Conservation (phyloP, 2,329 filamentous ascomycete genomes). For the Berkeleyomyces basicola region DNA sequence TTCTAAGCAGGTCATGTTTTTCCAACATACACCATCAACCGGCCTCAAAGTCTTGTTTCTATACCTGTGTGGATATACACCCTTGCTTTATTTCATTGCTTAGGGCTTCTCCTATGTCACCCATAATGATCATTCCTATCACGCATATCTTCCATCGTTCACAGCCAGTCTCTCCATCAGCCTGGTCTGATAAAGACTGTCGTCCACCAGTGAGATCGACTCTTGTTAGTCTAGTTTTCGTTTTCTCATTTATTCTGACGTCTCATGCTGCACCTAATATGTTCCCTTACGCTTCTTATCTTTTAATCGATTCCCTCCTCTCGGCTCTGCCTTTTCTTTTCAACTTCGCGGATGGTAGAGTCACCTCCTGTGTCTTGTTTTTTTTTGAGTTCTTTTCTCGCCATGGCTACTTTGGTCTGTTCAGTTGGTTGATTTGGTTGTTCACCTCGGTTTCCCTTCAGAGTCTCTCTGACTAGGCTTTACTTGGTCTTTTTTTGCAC, state of each 20-base stretch:
- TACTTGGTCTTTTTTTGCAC: too few relatives aligned
- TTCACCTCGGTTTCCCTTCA: too few relatives aligned
- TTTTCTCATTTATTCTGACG: too few relatives aligned
- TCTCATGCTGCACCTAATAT: too few relatives aligned
- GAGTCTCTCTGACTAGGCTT: too few relatives aligned
- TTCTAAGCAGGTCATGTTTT: background rate
- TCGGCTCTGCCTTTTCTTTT: too few relatives aligned
- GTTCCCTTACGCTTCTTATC: too few relatives aligned
- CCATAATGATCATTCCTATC: background rate
- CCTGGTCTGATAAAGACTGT: background rate
- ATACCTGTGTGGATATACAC: background rate
- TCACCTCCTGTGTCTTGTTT: background rate
- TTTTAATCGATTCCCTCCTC: too few relatives aligned
- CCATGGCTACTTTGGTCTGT: too few relatives aligned
- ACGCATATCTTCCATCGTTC: background rate
- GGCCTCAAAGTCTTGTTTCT: background rate
- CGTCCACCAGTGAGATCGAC: background rate
- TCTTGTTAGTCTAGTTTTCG: too few relatives aligned
- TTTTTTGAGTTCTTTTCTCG: background rate
- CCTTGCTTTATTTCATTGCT: background rate
- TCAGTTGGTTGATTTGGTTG: too few relatives aligned
- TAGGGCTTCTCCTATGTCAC: background rate
- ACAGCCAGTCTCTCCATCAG: background rate
- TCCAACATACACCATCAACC: background rate
- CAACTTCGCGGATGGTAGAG: too few relatives aligned